Evolutionary conservation across 495 filamentous ascomycete species (phyloP), one percentile per base, ranked within the genome.

Genomic region (Astrothelium subdiscretum): DNA sequence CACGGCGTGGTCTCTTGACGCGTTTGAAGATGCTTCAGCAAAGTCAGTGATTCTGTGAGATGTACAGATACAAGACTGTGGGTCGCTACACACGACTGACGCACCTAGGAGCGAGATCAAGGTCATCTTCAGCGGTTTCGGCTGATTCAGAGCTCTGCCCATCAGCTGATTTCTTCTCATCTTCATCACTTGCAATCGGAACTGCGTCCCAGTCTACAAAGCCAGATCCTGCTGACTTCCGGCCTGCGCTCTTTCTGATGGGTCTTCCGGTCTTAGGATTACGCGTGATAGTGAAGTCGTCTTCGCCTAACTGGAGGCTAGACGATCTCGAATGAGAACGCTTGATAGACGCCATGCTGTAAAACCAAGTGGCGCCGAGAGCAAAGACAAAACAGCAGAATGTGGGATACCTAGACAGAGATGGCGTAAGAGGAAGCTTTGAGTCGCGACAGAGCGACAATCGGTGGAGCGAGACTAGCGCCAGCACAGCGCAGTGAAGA

Each of bases 81-180:
- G n/a, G n/a, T n/a, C n/a, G n/a, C n/a, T n/a, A n/a, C n/a, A n/a
- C n/a, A n/a, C n/a, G n/a, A n/a, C n/a, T 54, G 24, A 29, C 48
- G n/a, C 11, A 54, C 48, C 29, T 54, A 3, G 48, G 48, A 27
- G 18, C 57, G 35, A 57, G 32, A 24, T 48, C 18, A 13, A 44
- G 3, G 31, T 60, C 59, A n/a, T 31, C 52, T 27, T 54, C 48
- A 54, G n/a, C 24, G 6, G n/a, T 29, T 29, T 29, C 48, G 15
- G n/a, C 48, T 10, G 6, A 27, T 27, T 15, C 48, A 15, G 20
- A 54, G 61, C 42, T 59, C 42, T 44, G 22, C 27, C 66, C 65
- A 12, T 58, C 61, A 8, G 65, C 65, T 18, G 59, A 60, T 35
- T 29, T 18, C 31, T 54, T 54, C 24, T 54, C 48, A 54, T 54